These are phyloP conservation scores for Apiospora aurea DNA, from an alignment of 2,329 filamentous ascomycete species.

Conservation along the genomic window DNA sequence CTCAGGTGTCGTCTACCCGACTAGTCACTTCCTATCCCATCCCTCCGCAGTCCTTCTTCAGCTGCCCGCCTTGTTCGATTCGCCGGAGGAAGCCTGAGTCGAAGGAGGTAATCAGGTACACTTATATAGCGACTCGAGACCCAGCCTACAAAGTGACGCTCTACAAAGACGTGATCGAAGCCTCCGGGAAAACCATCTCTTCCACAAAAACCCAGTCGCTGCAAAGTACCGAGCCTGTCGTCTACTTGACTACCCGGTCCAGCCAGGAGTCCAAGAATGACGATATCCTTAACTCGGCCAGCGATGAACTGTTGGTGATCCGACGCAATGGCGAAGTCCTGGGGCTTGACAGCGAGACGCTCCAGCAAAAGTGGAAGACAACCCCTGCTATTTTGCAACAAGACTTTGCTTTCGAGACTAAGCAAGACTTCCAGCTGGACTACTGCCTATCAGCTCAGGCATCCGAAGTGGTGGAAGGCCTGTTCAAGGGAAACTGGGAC, in stretches of 20 bases:
- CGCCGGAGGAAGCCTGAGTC: constrained; percentile 57
- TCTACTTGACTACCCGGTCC: constrained; percentile 50
- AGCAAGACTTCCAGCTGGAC: constrained; percentile 53
- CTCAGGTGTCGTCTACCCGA: constrained; percentile 65
- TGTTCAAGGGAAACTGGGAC: constrained; percentile 63
- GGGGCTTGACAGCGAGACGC: constrained; percentile 64
- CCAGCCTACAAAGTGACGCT: constrained; percentile 60
- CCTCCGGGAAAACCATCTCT: constrained; percentile 59
- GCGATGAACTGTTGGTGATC: constrained; percentile 59
- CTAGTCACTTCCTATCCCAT: constrained; percentile 73
- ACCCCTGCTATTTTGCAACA: constrained; percentile 51
- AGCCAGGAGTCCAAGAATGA: constrained; percentile 39
- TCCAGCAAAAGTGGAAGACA: constrained; percentile 56
- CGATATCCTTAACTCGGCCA: constrained; percentile 26
- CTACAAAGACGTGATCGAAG: constrained; percentile 64
- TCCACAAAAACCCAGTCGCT: constrained; percentile 55
- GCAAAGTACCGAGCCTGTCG: constrained; percentile 47
- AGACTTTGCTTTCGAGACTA: constrained; percentile 46
- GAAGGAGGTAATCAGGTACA: constrained; percentile 62
- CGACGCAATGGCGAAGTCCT: constrained; percentile 67
- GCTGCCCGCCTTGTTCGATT: constrained; percentile 66
- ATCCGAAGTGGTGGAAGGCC: constrained; percentile 58
- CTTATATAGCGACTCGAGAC: constrained; percentile 64
- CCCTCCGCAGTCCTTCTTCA: constrained; percentile 69
- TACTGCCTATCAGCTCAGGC: constrained; percentile 55